These are phyloP conservation scores for Coprinopsis sp. DNA, from an alignment of 768 basidiomycete genomes.

Conservation along the genomic window DNA sequence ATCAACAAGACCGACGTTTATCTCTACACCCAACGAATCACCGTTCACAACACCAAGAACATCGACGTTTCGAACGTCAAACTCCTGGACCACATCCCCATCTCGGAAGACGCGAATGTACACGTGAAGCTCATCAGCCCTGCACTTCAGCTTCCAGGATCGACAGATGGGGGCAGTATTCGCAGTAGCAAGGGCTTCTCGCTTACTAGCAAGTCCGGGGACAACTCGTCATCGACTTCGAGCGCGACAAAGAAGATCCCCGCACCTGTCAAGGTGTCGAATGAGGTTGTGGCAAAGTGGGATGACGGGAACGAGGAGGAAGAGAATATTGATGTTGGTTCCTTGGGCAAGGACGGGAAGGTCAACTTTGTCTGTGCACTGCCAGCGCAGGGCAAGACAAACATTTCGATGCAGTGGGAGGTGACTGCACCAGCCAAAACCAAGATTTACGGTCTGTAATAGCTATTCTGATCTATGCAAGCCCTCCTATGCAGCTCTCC, in stretches of 20 bases:
- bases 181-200: background rate
- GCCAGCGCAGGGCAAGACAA: slow-evolving; percentile 25
- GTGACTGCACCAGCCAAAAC: slow-evolving; percentile 23
- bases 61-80: slow-evolving; percentile 21
- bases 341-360: slow-evolving; percentile 30
- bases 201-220: background rate
- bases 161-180: slow-evolving; percentile 1
- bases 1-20: slow-evolving; percentile 27
- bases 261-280: slow-evolving; percentile 17
- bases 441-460: slow-evolving; percentile 17
- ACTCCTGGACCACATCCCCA: slow-evolving; percentile 33
- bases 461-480: no score
- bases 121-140: slow-evolving; percentile 29
- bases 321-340: slow-evolving; percentile 15
- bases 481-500: no score
- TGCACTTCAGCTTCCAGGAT: slow-evolving; percentile 14
- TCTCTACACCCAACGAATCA: slow-evolving; percentile 31
- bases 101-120: slow-evolving; percentile 28
- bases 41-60: slow-evolving; percentile 32
- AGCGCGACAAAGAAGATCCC: slow-evolving; percentile 1
- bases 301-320: slow-evolving; percentile 22
- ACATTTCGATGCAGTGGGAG: slow-evolving; percentile 31
- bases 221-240: background rate
- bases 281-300: slow-evolving; percentile 28
- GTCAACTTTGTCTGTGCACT: slow-evolving; percentile 27